Evolutionary conservation across 495 filamentous ascomycete species (phyloP).

Genomic region (Penicillium arizonense): DNA sequence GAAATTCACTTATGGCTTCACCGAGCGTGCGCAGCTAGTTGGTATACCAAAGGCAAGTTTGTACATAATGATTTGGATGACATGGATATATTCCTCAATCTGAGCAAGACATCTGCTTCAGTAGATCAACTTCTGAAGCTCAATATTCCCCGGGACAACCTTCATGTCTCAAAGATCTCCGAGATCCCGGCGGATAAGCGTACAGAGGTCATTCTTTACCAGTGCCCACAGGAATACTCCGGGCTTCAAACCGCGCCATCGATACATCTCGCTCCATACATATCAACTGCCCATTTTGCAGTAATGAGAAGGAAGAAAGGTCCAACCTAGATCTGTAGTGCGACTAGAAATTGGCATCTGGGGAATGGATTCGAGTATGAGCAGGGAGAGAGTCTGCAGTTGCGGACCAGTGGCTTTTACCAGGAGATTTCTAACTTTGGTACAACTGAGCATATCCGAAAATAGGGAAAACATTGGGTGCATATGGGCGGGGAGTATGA

Average conservation of each 20-base stretch:
- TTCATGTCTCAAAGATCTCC: slow-evolving; percentile 5
- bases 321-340: slow-evolving; percentile 8
- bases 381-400: slow-evolving; percentile 7
- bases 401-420: slow-evolving; percentile 8
- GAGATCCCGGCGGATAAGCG: slow-evolving; percentile 8
- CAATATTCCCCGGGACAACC: slow-evolving; percentile 24
- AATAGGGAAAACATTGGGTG: slow-evolving; percentile 8
- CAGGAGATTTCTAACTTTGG: slow-evolving; percentile 14
- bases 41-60: slow-evolving; percentile 28
- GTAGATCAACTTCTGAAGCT: slow-evolving; percentile 23
- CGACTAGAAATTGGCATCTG: slow-evolving; percentile 19
- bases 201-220: slow-evolving; percentile 11
- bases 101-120: slow-evolving; percentile 28
- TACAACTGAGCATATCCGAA: slow-evolving; percentile 4
- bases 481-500: slow-evolving; percentile 12
- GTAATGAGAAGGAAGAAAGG: slow-evolving; percentile 7
- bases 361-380: slow-evolving; percentile 18
- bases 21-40: slow-evolving; percentile 20
- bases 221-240: slow-evolving; percentile 15
- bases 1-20: slow-evolving; percentile 24
- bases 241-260: slow-evolving; percentile 18
- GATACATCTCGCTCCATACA: slow-evolving; percentile 17
- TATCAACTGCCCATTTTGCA: slow-evolving; percentile 13
- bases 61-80: slow-evolving; percentile 31
- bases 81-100: slow-evolving; percentile 33